Base-by-base conservation (phyloP, 345 rosid genomes). In the Boechera divaricarpa region DNA sequence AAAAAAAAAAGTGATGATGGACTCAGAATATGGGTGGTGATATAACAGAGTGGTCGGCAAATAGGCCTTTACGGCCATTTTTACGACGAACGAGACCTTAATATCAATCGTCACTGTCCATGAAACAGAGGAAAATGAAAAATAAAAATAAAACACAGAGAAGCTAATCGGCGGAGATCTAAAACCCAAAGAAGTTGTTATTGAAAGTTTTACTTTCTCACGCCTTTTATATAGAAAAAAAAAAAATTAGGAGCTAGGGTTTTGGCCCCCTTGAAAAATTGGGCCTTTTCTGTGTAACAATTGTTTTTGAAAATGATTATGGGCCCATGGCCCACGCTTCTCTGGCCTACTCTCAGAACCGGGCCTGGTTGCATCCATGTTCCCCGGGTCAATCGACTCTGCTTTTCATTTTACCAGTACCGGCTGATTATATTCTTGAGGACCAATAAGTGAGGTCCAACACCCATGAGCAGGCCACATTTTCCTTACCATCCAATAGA, bases 61-160 rank as follows among this genome's bases (percentile, higher is more conserved):
- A 79, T 60, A 53, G 88, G 89, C 91, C 68, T 82, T 69, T 52
- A 69, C 58, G 81, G 88, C 94, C 89, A 29, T 64, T 88, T 5
- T 79, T 91, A 94, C 96, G 97, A 91, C 98, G 97, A 94, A 94
- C 98, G 97, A 94, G 97, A 91, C 94, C 96, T 86, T 81, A 75
- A 49, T 60, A 52, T 72, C 66, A 86, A 82, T 94, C 97, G 82
- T 90, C 94, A 90, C 86, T 44, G 94, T 87, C 96, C 89, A 52
- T 11, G 24, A 10, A 65, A 6, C 1, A 72, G 11, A 59, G 1
- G 2, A 26, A 29, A 5, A 33, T 52, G 5, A n/a, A 12, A 3
- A 4, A 53, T 6, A 58, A 1, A 6, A 36, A 1, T 21, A 21
- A 21, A 1, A 18, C 18, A 49, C 2, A 51, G 28, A 28, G 47